Percentiles rank a stretch among this genome's conserved stretches.
Evolutionary conservation across 805 yeast genomes (phyloP).

Genomic region (Clavispora vitiphila): DNA sequence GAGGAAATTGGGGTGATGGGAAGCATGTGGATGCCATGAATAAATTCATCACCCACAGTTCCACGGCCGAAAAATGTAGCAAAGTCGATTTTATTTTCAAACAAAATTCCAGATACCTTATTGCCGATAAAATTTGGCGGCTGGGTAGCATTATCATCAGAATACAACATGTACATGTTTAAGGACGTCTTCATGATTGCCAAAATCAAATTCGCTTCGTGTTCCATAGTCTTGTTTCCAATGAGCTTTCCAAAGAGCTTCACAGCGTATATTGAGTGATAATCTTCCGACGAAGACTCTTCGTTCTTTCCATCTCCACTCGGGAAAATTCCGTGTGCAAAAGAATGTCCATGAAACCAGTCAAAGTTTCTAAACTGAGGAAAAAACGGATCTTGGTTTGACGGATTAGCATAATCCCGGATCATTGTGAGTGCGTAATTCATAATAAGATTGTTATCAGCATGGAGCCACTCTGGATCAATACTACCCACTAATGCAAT

Average conservation of each 20-base stretch:
- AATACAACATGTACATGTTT: conserved; percentile 49
- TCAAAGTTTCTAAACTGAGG: conserved; percentile 68
- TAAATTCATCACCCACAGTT: conserved; percentile 52
- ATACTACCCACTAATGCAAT: conserved; percentile 58
- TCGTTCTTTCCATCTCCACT: conserved; percentile 75
- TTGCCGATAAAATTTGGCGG: conserved; percentile 51
- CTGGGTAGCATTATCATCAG: conserved; percentile 37
- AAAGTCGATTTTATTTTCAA: conserved; percentile 68
- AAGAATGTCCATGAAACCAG: conserved; percentile 75
- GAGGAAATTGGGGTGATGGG: conserved; percentile 69
- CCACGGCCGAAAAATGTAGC: conserved; percentile 73
- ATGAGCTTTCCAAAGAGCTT: conserved; percentile 59
- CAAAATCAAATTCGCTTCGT: conserved; percentile 54
- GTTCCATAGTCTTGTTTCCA: conserved; percentile 47
- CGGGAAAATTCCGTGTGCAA: conserved; percentile 69
- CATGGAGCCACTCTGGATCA: conserved; percentile 38
- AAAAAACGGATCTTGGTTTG: conserved; percentile 48
- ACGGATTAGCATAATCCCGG: conserved; percentile 67
- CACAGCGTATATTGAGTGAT: conserved; percentile 64
- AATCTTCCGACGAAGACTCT: conserved; percentile 72
- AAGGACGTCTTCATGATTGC: conserved; percentile 53
- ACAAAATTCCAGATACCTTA: conserved; percentile 63
- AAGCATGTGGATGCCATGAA: conserved; percentile 75
- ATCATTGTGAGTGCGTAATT: conserved; percentile 53
- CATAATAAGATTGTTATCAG: conserved; percentile 28